Evolutionary conservation across 1,139 yeast species (phyloP), one percentile per base, ranked within the genome.

Genomic region (Fermentozyma sake): DNA sequence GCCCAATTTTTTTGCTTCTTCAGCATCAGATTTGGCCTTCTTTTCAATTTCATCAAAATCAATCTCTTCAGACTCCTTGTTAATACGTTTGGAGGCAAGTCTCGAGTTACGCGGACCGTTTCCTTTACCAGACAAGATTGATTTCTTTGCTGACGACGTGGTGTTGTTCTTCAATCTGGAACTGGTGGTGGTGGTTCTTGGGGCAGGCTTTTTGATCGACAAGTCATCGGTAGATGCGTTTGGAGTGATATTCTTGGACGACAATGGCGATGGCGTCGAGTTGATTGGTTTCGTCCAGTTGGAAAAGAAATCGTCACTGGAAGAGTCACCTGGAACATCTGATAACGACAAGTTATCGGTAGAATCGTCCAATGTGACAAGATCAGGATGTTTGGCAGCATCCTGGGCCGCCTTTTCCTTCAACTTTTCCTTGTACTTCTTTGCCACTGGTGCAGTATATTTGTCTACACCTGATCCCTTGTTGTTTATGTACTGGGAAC

Each of bases 31-130:
- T 53, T 80, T 76, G 14, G 96, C 97, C 48, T 80, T 81, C 50
- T 72, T 79, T 53, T 87, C 97, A 39, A 87, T 79, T 45, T 83
- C 95, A 42, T 91, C 97, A 46, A 91, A 91, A 53, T 91, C 96
- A 36, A 91, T 73, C 18, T 81, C 86, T n/a, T 61, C 61, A 5
- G 23, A 16, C 14, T 58, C 55, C 47, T 76, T 76, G 34, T 58
- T 59, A 27, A 56, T 53, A 34, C 57, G 51, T 49, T 74, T 76
- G 9, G 76, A 72, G 12, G 74, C 65, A 28, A 78, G 54, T 44
- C 79, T 71, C 4, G 82, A 65, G 34, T 72, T 72, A 45, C 73
- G 72, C 29, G 78, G 74, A 4, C 66, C 68, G 34, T 50, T 58
- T 5, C 70, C 69, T 35, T 63, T 61, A 6, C 58, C 45, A 4